Base-by-base conservation (phyloP, 2,329 filamentous ascomycete genomes). In the Trichoderma cornu-damae region DNA sequence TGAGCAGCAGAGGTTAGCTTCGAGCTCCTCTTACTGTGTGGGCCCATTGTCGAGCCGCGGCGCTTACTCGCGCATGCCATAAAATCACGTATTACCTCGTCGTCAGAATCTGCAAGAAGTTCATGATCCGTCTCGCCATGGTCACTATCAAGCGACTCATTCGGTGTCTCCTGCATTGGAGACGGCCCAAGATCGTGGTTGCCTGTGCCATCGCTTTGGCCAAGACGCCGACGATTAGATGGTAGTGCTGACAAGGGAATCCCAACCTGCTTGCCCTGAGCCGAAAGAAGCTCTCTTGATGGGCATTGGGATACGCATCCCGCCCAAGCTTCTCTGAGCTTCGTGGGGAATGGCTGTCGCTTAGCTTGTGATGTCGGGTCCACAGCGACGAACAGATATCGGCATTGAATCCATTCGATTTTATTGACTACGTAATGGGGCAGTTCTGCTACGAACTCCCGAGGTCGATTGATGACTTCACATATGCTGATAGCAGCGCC, bases 341-440 rank as follows among this genome's bases (percentile, higher is more conserved):
- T 58, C 28, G 58, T 57, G 2, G 60, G 61, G 6, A 63, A 61
- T 14, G 62, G 58, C 16, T 60, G 55, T 3, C 38, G 16, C 4
- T 42, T 44, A 0, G 63, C 60, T 35, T 57, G 38, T 1, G 11
- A 1, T 1, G 52, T 57, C n/a, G 64, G 61, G 1, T 58, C 12
- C 3, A 67, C 64, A 12, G 62, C 52, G 18, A 77, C 83, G 63
- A 96, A 89, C 1, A 96, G 77, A 70, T 95, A 96, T 42, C 91
- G 82, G 24, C 90, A 91, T 66, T 95, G 90, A 59, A 96, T 91
- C 92, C 92, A 96, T 65, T 95, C 87, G 8, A 87, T 73, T 43
- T 90, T 77, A 24, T 81, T 69, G 1, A 96, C 84, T 7, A 96
- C 92, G 46, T 89, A 84, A 71, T 85, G 83, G 0, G 86, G 86